Evolutionary conservation across 2,329 filamentous ascomycete genomes (phyloP), one percentile per base, ranked within the genome.

Genomic region (Pyrenophora graminea): DNA sequence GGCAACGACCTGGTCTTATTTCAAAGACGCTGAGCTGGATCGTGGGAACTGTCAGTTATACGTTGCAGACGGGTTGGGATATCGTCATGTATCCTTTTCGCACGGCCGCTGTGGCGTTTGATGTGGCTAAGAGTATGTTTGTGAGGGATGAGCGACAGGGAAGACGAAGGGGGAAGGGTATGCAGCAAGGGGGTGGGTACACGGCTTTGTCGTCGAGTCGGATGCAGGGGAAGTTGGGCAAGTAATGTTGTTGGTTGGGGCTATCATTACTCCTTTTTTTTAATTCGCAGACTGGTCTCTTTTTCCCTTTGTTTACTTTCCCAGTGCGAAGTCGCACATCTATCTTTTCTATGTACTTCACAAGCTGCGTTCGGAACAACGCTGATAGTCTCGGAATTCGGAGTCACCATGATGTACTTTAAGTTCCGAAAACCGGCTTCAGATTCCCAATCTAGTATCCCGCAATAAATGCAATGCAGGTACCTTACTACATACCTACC

Each of bases 1-100:
- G 76, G 30, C 68, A 70, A 34, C 60, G 58, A 5, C 69, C 73
- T 4, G 70, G 74, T 4, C 38, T 75, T 5, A 38, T 71, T 6
- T 55, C 64, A 1, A 58, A 61, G 30, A 45, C 62, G 1, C 39
- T 73, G 10, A 68, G 61, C 10, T 73, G 70, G 69, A 33, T 67
- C 13, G 56, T 58, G 9, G 56, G 48, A 21, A 15, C 64, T 0
- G 47, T 66, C 27, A 65, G 53, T 8, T 61, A 58, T 32, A 43
- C 48, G 2, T 3, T 73, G 18, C 63, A 70, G 34, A 58, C 56
- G 2, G 43, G 40, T 12, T 71, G 63, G 66, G 55, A 64, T 12
- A 49, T 73, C 18, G 52, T 62, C 17, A 63, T 63, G 32, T 74
- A 69, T 48, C 72, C 72, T 2, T 60, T 70, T 17, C 63, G 66